Conservation (phyloP, 768 basidiomycete genomes). For the Strobilomyces echinocephalus region DNA sequence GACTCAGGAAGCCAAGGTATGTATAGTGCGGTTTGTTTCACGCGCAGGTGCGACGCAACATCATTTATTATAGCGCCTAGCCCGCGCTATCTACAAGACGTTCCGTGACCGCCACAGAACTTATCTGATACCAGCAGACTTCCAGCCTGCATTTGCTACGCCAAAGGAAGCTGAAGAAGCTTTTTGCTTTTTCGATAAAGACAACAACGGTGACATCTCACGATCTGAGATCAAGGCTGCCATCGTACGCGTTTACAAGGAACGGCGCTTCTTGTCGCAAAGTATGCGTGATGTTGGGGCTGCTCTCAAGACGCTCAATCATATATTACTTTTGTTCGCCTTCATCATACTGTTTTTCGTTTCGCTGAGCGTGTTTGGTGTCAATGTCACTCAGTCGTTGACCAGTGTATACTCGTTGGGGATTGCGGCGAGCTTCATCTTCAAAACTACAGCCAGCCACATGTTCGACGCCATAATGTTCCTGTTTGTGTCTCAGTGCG, state of each 20-base stretch:
- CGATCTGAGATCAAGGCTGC: conserved; percentile 70
- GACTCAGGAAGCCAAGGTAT: conserved; percentile 63
- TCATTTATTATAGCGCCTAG: conserved; percentile 49
- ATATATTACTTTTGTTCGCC: conserved; percentile 59
- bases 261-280: conserved; percentile 68
- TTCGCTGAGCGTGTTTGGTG: conserved; percentile 66
- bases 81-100: conserved; percentile 58
- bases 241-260: conserved; percentile 69
- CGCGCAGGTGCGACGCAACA: neutral
- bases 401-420: conserved; percentile 70
- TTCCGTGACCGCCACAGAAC: conserved; percentile 52
- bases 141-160: conserved; percentile 63
- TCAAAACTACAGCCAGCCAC: conserved; percentile 66
- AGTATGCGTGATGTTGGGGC: conserved; percentile 72
- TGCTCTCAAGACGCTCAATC: conserved; percentile 62
- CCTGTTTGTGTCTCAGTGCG: conserved; percentile 77
- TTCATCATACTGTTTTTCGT: conserved; percentile 66
- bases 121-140: conserved; percentile 65
- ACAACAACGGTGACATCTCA: conserved; percentile 73
- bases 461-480: conserved; percentile 82
- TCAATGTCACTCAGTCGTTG: conserved; percentile 58
- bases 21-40: conserved; percentile 16
- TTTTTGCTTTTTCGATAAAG: conserved; percentile 72
- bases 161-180: conserved; percentile 54
- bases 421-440: conserved; percentile 75